A percentile compares a stretch with the other conserved stretches of the same genome.
These are phyloP conservation scores for Nitzschia inconspicua DNA, from an alignment of 108 stramenopile genomes.

Conservation along the genomic window DNA sequence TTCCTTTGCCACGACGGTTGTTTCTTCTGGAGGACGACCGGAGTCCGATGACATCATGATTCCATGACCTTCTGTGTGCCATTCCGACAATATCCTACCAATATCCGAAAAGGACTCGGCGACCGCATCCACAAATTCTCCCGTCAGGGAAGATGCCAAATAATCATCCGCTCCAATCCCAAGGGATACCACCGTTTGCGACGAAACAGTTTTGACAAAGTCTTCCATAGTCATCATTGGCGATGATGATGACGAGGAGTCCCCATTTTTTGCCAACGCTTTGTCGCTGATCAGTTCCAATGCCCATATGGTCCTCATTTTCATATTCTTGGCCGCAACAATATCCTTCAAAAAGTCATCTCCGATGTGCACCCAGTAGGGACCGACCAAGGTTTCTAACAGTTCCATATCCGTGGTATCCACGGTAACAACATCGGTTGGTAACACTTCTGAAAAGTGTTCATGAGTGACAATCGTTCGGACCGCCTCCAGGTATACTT, in stretches of 20 bases:
- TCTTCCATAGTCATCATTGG: slow-evolving; percentile 22
- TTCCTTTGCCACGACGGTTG: background rate
- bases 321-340: slow-evolving; percentile 71
- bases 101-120: slow-evolving; percentile 40
- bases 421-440: background rate
- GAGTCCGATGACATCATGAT: background rate
- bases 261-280: slow-evolving; percentile 2
- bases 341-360: slow-evolving; percentile 88
- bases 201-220: slow-evolving; percentile 16
- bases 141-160: slow-evolving; percentile 29
- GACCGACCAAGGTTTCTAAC: slow-evolving; percentile 47
- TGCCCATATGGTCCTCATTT: slow-evolving; percentile 79
- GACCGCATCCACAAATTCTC: slow-evolving; percentile 47
- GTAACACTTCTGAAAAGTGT: slow-evolving; percentile 1
- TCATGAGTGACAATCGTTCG: slow-evolving; percentile 18
- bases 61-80: slow-evolving; percentile 34
- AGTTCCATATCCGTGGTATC: slow-evolving; percentile 10
- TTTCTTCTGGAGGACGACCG: background rate
- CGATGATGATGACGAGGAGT: too few species aligned
- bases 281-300: slow-evolving; percentile 56
- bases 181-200: slow-evolving; percentile 29
- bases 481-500: slow-evolving; percentile 64
- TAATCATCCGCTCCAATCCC: slow-evolving; percentile 50
- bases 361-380: slow-evolving; percentile 86
- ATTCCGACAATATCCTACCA: slow-evolving; percentile 18